phyloP scores from a whole-genome alignment of 495 filamentous ascomycete genomes.

The Aspergillus ostianus region DNA sequence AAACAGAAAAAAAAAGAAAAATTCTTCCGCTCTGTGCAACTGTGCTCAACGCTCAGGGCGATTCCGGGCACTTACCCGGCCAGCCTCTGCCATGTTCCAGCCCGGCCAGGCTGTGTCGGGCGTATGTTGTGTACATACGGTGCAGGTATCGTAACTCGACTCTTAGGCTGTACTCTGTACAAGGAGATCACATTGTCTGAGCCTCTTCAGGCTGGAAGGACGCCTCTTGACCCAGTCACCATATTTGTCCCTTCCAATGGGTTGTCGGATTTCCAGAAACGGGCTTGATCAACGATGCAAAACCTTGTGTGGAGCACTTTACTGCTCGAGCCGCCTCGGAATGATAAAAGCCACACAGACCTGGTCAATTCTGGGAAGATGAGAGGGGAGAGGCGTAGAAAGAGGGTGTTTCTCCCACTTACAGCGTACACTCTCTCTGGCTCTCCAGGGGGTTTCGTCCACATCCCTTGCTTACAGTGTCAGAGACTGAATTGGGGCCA shows the following conservation, averaged over 20 bases:
- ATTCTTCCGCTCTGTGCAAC: conserved; percentile 1
- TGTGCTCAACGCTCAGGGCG: conserved; percentile 9
- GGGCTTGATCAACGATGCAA: background rate
- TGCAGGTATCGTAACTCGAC: background rate
- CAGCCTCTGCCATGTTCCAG: conserved; percentile 12
- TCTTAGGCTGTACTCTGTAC: too few relatives aligned
- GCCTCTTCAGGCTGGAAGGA: background rate
- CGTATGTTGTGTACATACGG: background rate
- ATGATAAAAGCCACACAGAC: background rate
- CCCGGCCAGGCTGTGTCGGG: background rate
- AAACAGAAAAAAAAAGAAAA: background rate
- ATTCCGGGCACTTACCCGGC: conserved; percentile 8
- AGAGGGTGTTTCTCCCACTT: background rate
- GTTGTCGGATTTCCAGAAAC: background rate
- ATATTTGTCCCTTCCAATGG: background rate
- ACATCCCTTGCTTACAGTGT: conserved; percentile 24
- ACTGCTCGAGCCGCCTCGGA: background rate
- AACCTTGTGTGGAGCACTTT: background rate
- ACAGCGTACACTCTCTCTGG: too few relatives aligned
- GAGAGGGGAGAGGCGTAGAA: background rate
- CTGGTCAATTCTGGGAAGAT: too few relatives aligned
- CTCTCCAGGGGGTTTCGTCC: conserved; percentile 4
- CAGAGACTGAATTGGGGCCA: conserved; percentile 10
- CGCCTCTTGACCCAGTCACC: background rate
- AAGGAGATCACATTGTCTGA: background rate